phyloP scores from a whole-genome alignment of 1,284 basidiomycete genomes.

The Neolentinus lepideus region DNA sequence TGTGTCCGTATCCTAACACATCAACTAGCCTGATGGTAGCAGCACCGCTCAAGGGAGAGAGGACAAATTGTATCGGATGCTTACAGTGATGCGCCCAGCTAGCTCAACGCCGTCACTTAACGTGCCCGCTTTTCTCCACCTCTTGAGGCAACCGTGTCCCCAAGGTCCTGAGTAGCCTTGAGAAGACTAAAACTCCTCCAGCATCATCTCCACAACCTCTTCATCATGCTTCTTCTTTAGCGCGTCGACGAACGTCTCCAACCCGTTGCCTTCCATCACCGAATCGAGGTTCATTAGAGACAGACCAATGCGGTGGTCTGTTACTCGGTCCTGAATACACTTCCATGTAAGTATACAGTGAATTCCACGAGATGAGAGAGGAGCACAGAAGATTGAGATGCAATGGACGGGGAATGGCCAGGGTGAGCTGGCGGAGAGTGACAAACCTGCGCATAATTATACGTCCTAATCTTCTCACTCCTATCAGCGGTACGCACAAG shows the following conservation, averaged over 20 bases:
- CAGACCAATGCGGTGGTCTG: slow-evolving; percentile 84
- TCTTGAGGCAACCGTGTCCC: too few relatives aligned
- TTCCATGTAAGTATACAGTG: background rate
- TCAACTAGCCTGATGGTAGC: too few relatives aligned
- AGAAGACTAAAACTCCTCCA: slow-evolving; percentile 26
- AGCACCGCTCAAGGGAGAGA: too few relatives aligned
- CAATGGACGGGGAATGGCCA: background rate
- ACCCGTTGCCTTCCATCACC: slow-evolving; percentile 74
- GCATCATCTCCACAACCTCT: slow-evolving; percentile 60
- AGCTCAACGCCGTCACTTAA: too few relatives aligned
- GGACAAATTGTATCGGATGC: too few relatives aligned
- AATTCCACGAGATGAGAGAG: too few relatives aligned
- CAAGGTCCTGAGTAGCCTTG: too few relatives aligned
- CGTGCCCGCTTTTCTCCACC: too few relatives aligned
- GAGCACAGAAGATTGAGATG: background rate
- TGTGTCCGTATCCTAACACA: too few relatives aligned
- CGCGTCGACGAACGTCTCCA: slow-evolving; percentile 58
- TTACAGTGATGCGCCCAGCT: too few relatives aligned
- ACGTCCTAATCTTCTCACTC: slow-evolving; percentile 91
- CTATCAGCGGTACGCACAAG: slow-evolving; percentile 79
- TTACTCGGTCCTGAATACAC: slow-evolving; percentile 71
- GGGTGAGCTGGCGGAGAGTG: background rate
- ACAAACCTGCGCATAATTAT: slow-evolving; percentile 81
- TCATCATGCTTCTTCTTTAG: slow-evolving; percentile 61
- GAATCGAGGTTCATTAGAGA: slow-evolving; percentile 68